These are phyloP conservation scores for Colletotrichum sp. DNA, from an alignment of 2,329 filamentous ascomycete species.

Conservation along the genomic window DNA sequence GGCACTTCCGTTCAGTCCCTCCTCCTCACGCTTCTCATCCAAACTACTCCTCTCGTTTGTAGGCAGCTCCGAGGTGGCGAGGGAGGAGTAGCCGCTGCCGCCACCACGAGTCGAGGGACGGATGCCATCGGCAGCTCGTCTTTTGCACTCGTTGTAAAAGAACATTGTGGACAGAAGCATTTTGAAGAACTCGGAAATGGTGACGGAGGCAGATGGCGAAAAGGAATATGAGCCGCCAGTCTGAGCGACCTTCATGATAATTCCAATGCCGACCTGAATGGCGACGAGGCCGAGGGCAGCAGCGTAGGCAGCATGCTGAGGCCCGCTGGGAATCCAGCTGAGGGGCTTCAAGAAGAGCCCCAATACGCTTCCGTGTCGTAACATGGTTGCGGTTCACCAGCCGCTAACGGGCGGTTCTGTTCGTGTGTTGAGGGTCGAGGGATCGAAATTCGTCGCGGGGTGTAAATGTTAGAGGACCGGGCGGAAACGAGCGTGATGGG, in stretches of 20 bases:
- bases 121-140: constrained; percentile 19
- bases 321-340: constrained; percentile 17
- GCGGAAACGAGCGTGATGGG: constrained; percentile 4
- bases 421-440: background rate
- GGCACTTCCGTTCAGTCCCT: constrained; percentile 14
- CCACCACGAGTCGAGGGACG: constrained; percentile 21
- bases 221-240: constrained; percentile 29
- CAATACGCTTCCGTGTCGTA: constrained; percentile 21
- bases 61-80: constrained; percentile 19
- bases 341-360: constrained; percentile 19
- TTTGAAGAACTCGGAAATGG: constrained; percentile 36
- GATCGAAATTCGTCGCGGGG: background rate
- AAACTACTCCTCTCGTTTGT: constrained; percentile 19
- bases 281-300: constrained; percentile 36
- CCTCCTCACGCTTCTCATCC: constrained; percentile 24
- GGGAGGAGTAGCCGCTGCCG: constrained; percentile 17
- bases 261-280: constrained; percentile 38
- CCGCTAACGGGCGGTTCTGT: background rate
- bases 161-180: constrained; percentile 32
- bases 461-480: background rate
- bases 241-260: constrained; percentile 36
- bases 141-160: constrained; percentile 31
- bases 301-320: constrained; percentile 25
- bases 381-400: background rate
- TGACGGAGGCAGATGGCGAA: constrained; percentile 34